phyloP scores from a whole-genome alignment of 78 protist genomes.

The Dictyostelium firmibasis region DNA sequence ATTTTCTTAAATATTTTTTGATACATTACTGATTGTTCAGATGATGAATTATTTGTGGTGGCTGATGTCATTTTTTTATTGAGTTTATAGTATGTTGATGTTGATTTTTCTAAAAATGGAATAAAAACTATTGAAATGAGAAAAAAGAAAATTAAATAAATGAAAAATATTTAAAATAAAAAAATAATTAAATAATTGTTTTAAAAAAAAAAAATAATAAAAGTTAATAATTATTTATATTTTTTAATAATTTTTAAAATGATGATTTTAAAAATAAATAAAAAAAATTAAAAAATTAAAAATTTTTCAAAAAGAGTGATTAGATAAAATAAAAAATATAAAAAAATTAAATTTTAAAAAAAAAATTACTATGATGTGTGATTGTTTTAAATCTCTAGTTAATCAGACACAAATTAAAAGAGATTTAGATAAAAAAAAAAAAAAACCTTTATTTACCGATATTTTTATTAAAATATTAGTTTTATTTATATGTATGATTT shows the following conservation, averaged over 20 bases:
- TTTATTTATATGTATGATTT: neutral
- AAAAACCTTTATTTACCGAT: neutral
- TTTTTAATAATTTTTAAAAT: neutral
- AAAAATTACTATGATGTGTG: neutral
- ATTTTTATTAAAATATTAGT: neutral
- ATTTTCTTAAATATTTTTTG: slow-evolving; percentile 58
- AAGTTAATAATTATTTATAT: neutral
- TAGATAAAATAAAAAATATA: neutral
- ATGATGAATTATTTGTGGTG: neutral
- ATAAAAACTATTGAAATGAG: neutral
- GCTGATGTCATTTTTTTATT: neutral
- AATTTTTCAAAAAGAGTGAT: neutral
- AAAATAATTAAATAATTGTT: neutral
- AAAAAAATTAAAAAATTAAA: neutral
- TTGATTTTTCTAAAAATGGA: neutral
- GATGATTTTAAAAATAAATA: neutral
- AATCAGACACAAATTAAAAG: neutral
- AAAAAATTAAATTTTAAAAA: too few relatives aligned
- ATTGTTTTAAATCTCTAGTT: neutral
- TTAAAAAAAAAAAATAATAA: neutral
- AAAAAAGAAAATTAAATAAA: neutral
- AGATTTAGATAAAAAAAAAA: neutral
- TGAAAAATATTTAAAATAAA: neutral
- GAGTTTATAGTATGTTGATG: neutral
- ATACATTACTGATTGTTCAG: neutral